These are phyloP conservation scores for Aureobasidium namibiae DNA, from an alignment of 2,329 filamentous ascomycete species.

Conservation along the genomic window DNA sequence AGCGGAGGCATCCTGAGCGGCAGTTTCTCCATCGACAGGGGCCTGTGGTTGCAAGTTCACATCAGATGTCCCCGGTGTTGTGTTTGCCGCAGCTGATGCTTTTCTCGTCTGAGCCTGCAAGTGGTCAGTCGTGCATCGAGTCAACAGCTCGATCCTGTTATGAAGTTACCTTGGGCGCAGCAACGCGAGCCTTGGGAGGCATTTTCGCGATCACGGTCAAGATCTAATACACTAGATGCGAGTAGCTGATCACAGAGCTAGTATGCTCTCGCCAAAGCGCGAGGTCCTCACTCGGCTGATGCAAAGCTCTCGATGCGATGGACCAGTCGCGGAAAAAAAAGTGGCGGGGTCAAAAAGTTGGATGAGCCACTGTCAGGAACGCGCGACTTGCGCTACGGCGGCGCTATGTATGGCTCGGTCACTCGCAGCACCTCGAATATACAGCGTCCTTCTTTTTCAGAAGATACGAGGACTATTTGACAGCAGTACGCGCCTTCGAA, in stretches of 20 bases:
- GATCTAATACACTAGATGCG: background rate
- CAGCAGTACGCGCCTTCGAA: background rate
- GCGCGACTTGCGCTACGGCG: background rate
- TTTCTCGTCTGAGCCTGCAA: slow-evolving; percentile 7
- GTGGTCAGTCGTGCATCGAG: background rate
- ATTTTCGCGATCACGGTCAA: background rate
- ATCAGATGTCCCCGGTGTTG: slow-evolving; percentile 4
- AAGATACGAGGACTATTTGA: slow-evolving; percentile 1
- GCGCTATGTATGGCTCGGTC: background rate
- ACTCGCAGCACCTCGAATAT: background rate
- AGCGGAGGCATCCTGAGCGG: slow-evolving; percentile 1
- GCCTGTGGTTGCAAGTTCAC: background rate
- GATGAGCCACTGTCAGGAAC: slow-evolving; percentile 4
- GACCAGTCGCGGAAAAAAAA: slow-evolving; percentile 13
- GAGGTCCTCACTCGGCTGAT: background rate
- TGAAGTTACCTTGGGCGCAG: slow-evolving; percentile 5
- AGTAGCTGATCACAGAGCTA: background rate
- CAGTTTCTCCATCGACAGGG: background rate
- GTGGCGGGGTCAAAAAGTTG: slow-evolving; percentile 13
- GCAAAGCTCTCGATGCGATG: slow-evolving; percentile 8
- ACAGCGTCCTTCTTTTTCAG: slow-evolving; percentile 2
- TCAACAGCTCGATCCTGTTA: background rate
- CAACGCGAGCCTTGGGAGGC: slow-evolving; percentile 11
- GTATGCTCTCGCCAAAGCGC: slow-evolving; percentile 5
- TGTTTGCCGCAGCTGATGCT: slow-evolving; percentile 10